Evolutionary conservation across 371 early-diverging fungal species (phyloP).

Genomic region (Synchytrium microbalum): DNA sequence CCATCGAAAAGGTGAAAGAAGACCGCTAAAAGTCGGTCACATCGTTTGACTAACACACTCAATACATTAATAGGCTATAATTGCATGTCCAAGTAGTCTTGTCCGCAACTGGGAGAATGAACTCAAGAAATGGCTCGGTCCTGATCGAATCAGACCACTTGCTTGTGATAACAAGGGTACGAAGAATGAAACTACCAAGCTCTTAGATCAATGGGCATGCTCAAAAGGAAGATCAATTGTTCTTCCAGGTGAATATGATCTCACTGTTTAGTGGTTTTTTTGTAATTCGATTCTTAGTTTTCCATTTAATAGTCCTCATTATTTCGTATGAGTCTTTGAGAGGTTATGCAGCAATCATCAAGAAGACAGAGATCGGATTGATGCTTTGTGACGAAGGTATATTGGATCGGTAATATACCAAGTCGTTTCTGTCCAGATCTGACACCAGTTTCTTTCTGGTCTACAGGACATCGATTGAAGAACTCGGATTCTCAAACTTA

Average conservation of each 20-base stretch:
- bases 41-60: too few species aligned
- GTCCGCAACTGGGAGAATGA: constrained; percentile 52
- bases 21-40: too few species aligned
- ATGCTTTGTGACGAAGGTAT: constrained; percentile 89
- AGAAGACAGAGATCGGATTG: constrained; percentile 79
- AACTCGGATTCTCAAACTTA: constrained; percentile 85
- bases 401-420: neutral
- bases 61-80: constrained; percentile 61
- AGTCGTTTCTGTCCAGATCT: neutral
- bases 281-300: too few species aligned
- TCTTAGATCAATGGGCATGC: constrained; percentile 71
- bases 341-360: constrained; percentile 62
- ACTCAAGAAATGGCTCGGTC: constrained; percentile 80
- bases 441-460: neutral
- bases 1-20: constrained; percentile 83
- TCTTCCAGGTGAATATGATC: constrained; percentile 53
- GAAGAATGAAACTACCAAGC: constrained; percentile 72
- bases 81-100: constrained; percentile 44
- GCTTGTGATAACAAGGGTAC: constrained; percentile 80
- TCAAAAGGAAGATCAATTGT: constrained; percentile 73
- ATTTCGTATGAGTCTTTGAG: constrained; percentile 93
- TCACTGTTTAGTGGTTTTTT: neutral
- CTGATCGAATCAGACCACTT: constrained; percentile 66
- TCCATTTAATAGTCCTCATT: constrained; percentile 60
- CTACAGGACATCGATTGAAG: constrained; percentile 81